These are phyloP conservation scores for Tricholomella constricta DNA, from an alignment of 768 basidiomycete genomes.

Conservation along the genomic window DNA sequence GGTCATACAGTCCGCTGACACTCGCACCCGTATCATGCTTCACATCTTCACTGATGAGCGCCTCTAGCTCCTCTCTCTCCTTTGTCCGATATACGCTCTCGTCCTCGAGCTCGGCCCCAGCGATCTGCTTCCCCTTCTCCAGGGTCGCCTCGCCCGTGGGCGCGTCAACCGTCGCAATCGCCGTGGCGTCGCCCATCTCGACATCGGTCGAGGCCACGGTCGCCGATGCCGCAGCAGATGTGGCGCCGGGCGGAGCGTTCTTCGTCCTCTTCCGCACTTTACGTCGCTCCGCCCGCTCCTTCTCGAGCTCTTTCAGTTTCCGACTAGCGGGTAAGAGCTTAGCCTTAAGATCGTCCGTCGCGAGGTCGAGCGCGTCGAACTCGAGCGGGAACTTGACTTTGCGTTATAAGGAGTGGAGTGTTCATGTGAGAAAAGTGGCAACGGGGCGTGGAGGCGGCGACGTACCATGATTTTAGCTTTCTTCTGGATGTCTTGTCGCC, in stretches of 20 bases:
- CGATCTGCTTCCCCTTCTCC: constrained; percentile 29
- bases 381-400: constrained; percentile 93
- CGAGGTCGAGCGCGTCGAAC: constrained; percentile 82
- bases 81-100: constrained; percentile 63
- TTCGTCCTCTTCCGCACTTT: constrained; percentile 82
- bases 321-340: constrained; percentile 73
- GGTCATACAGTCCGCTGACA: constrained; percentile 83
- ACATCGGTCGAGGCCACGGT: constrained; percentile 43
- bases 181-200: constrained; percentile 46
- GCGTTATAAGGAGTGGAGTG: constrained; percentile 49
- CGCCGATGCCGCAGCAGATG: constrained; percentile 24
- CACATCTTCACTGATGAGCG: constrained; percentile 62
- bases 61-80: constrained; percentile 67
- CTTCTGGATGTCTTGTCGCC: constrained; percentile 87
- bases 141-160: constrained; percentile 22
- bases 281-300: constrained; percentile 79
- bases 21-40: constrained; percentile 74
- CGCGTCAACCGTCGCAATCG: constrained; percentile 18
- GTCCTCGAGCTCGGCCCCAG: constrained; percentile 56
- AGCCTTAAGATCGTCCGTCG: constrained; percentile 73
- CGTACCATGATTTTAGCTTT: constrained; percentile 96
- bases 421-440: not conserved
- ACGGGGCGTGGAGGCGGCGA: not conserved
- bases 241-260: constrained; percentile 27
- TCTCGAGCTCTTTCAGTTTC: constrained; percentile 77